Percentiles rank a stretch among this genome's conserved stretches.
These are phyloP conservation scores for Leptodermis oblonga DNA, from an alignment of 257 asterid species.

Conservation along the genomic window DNA sequence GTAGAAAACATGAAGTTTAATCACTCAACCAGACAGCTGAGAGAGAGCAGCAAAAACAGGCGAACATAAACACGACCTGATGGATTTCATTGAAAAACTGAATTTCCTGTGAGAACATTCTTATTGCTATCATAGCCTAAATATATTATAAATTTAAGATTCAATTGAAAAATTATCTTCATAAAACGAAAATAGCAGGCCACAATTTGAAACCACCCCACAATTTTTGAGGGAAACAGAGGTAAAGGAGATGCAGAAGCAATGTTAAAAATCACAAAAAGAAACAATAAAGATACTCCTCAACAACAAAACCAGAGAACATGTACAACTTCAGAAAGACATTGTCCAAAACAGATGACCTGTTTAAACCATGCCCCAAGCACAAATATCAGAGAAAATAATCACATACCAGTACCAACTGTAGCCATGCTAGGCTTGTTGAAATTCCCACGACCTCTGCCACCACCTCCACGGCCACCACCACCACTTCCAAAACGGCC, in stretches of 20 bases:
- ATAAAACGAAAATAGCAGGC: neutral
- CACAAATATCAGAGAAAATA: neutral
- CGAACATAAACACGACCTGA: too few species aligned
- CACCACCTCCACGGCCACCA: slow-evolving; percentile 24
- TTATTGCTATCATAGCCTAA: neutral
- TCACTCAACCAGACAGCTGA: neutral
- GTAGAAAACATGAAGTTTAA: neutral
- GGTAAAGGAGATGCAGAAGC: neutral
- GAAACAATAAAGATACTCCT: neutral
- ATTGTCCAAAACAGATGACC: neutral
- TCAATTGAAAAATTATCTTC: too few species aligned
- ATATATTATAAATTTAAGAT: too few species aligned
- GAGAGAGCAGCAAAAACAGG: neutral
- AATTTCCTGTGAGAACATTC: neutral
- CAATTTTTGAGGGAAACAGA: neutral
- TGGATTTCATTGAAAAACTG: neutral
- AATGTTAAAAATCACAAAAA: neutral
- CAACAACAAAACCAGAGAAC: neutral
- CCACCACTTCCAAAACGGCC: slow-evolving; percentile 28
- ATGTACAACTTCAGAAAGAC: neutral
- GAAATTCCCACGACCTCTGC: slow-evolving; percentile 47
- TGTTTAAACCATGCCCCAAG: neutral
- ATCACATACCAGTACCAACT: slow-evolving; percentile 34
- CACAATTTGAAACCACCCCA: neutral
- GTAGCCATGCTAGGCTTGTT: slow-evolving; percentile 40